Evolutionary conservation across 176 grass and related monocot species (phyloP).

Genomic region (Avena atlantica): DNA sequence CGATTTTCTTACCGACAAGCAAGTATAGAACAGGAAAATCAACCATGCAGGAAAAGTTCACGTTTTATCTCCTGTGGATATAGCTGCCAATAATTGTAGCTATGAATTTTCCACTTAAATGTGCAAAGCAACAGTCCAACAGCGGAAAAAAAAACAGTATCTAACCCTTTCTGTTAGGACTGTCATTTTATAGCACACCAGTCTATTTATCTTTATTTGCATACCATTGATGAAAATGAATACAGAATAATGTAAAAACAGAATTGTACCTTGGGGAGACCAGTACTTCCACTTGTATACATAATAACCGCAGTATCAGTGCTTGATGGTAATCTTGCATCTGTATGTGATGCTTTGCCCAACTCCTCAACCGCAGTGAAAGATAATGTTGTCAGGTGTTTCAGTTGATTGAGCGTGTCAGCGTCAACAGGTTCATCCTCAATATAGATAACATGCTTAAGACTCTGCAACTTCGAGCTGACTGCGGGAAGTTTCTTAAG

Average conservation of each 20-base stretch:
- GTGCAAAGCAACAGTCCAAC: constrained; percentile 19
- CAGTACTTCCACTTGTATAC: constrained; percentile 96
- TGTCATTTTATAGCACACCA: constrained; percentile 1
- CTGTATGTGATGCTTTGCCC: constrained; percentile 58
- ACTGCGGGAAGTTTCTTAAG: constrained; percentile 83
- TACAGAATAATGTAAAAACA: constrained; percentile 14
- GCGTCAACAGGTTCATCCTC: constrained; percentile 76
- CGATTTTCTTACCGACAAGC: not conserved
- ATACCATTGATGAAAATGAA: not conserved
- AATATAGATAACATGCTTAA: constrained; percentile 82
- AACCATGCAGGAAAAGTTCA: constrained; percentile 10
- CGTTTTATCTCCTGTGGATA: constrained; percentile 5
- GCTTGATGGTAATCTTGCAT: constrained; percentile 67
- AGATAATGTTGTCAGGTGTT: constrained; percentile 58
- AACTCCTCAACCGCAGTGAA: constrained; percentile 76
- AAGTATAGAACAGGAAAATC: not conserved
- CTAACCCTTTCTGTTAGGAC: not conserved
- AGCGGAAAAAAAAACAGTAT: not conserved
- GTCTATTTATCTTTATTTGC: not conserved
- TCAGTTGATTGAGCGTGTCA: constrained; percentile 55
- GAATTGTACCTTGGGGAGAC: constrained; percentile 76
- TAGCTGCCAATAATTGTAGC: not conserved
- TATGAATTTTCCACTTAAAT: constrained; percentile 12
- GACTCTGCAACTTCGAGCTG: constrained; percentile 59
- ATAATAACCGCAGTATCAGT: constrained; percentile 84